These are phyloP conservation scores for Tylopilus vinaceipallidus DNA, from an alignment of 768 basidiomycete species.

Conservation along the genomic window DNA sequence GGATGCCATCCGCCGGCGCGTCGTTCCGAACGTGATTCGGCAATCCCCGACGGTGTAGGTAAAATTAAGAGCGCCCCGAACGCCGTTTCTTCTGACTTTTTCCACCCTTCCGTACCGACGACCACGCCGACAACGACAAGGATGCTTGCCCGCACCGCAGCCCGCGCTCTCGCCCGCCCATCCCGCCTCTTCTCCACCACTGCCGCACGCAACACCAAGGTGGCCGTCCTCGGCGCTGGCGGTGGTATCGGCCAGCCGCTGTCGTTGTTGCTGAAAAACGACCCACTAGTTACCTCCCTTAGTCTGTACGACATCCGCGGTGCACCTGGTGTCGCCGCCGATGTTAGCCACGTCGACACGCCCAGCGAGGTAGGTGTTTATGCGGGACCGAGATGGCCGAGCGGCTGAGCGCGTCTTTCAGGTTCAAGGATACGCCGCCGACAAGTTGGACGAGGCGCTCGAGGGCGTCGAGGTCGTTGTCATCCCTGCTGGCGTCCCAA, in stretches of 20 bases:
- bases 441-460: slow-evolving; percentile 87
- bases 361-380: slow-evolving; percentile 66
- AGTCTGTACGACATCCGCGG: slow-evolving; percentile 47
- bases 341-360: slow-evolving; percentile 93
- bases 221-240: slow-evolving; percentile 95
- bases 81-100: not conserved
- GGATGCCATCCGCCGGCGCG: too few species aligned
- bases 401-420: slow-evolving; percentile 30
- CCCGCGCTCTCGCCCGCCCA: slow-evolving; percentile 53
- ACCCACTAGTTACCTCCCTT: slow-evolving; percentile 84
- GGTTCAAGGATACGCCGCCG: slow-evolving; percentile 80
- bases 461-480: slow-evolving; percentile 90
- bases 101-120: slow-evolving; percentile 11
- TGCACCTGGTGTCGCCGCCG: slow-evolving; percentile 83
- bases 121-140: slow-evolving; percentile 26
- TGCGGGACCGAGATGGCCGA: not conserved
- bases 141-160: slow-evolving; percentile 69
- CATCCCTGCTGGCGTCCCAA: slow-evolving; percentile 98
- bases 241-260: slow-evolving; percentile 99
- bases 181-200: slow-evolving; percentile 77
- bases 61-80: slow-evolving; percentile 4
- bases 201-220: slow-evolving; percentile 72
- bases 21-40: too few species aligned
- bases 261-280: slow-evolving; percentile 82
- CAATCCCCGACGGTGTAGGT: slow-evolving; percentile 9